Evolutionary conservation across 805 yeast genomes (phyloP).

Genomic region (Candida pseudofarinosa): DNA sequence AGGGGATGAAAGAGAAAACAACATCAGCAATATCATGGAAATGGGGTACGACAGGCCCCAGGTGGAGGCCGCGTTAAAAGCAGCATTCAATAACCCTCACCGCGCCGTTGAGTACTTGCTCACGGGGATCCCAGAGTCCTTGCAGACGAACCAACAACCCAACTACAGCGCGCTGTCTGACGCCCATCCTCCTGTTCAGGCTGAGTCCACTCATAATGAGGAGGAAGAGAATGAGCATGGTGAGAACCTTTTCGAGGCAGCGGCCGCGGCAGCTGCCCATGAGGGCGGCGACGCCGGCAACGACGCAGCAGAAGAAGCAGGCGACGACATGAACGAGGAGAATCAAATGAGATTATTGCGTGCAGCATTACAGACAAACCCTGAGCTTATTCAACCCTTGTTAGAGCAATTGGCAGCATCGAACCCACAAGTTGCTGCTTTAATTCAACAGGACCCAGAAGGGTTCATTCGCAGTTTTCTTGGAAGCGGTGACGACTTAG

Average conservation of each 20-base stretch:
- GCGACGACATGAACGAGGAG: slow-evolving; percentile 40
- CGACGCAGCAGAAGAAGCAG: slow-evolving; percentile 17
- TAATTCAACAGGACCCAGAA: slow-evolving; percentile 85
- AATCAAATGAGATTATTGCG: slow-evolving; percentile 57
- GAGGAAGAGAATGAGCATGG: slow-evolving; percentile 19
- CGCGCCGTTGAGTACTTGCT: slow-evolving; percentile 94
- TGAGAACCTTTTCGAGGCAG: slow-evolving; percentile 54
- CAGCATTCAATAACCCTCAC: slow-evolving; percentile 96
- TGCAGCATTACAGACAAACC: slow-evolving; percentile 76
- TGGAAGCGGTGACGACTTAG: slow-evolving; percentile 52
- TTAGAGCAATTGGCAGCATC: slow-evolving; percentile 76
- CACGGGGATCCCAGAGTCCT: slow-evolving; percentile 79
- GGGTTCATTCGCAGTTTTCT: slow-evolving; percentile 72
- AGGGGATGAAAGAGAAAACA: slow-evolving; percentile 74
- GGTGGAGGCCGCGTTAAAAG: slow-evolving; percentile 86
- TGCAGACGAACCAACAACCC: slow-evolving; percentile 33
- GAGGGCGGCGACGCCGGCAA: slow-evolving; percentile 28
- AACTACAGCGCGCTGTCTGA: slow-evolving; percentile 7
- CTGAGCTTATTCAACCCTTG: slow-evolving; percentile 81
- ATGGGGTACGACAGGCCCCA: slow-evolving; percentile 92
- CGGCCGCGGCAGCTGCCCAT: slow-evolving; percentile 31
- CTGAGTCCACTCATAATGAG: slow-evolving; percentile 15
- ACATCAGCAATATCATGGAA: slow-evolving; percentile 80
- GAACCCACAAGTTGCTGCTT: slow-evolving; percentile 80
- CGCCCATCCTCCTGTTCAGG: slow-evolving; percentile 17